Base-by-base conservation (phyloP, 495 filamentous ascomycete species). In the Acidomyces sp. region DNA sequence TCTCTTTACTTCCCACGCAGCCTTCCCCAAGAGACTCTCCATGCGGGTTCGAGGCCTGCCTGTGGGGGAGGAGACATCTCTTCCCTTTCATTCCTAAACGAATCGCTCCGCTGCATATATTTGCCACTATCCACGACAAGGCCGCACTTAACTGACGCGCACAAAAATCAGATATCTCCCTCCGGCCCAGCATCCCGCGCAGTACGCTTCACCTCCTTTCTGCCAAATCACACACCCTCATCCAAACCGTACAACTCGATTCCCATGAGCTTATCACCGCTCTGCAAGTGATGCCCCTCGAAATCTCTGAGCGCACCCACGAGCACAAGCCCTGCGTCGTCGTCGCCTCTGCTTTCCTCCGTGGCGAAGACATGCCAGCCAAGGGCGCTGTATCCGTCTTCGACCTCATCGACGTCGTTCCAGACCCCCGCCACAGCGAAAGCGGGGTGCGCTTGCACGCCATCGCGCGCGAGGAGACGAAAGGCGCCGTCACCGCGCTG, bases 331-430 rank as follows among this genome's bases (percentile, higher is more conserved):
- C 79, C 46, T 70, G 93, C 28, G 70, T 96, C 36, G 75, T 76
- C 9, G 82, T 94, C 3, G 92, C 88, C 6, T 93, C 92, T 0
- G 59, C 85, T 18, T 69, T 86, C 29, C 68, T 77, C 34, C 78
- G 76, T 41, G 90, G 92, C 33, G 88, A 96, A 59, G 90, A 99
- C 54, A 73, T 86, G 22, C 76, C 86, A 2, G 74, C 82, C 0
- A 72, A 76, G 24, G 92, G 90, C n/a, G 71, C 73, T 36, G 70
- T 99, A 43, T 87, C 90, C 56, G 81, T 99, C 37, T 93, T 87
- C 56, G 85, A 93, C 42, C 68, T 96, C 33, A 85, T 93, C 37
- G 70, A 75, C 18, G 43, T 46, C 16, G 43, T 46, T 12, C 43
- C 43, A 1, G 77, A 95, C 37, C 88, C 87, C 0, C 83, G 75